Evolutionary conservation across 305 asterid genomes (phyloP).

Genomic region (Solanum hybrid): DNA sequence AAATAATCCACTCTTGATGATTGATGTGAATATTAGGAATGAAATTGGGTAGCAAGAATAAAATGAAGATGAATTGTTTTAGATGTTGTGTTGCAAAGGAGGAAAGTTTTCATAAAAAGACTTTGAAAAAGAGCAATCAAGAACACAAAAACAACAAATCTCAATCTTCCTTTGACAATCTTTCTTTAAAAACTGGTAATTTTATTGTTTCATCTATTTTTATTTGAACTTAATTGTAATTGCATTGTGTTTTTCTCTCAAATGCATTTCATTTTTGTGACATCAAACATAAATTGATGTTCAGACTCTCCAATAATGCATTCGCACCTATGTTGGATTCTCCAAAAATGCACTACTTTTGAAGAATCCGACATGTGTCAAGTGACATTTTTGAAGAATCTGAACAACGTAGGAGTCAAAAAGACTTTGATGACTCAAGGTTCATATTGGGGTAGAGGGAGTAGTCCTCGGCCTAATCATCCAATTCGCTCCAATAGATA

Average conservation of each 20-base stretch:
- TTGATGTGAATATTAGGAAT: neutral
- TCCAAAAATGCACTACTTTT: neutral
- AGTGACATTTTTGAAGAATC: neutral
- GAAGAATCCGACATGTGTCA: neutral
- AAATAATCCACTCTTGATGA: neutral
- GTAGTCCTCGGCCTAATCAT: neutral
- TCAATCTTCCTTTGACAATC: slow-evolving; percentile 23
- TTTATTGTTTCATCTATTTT: neutral
- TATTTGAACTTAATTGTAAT: neutral
- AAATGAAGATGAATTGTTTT: slow-evolving; percentile 32
- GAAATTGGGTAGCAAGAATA: neutral
- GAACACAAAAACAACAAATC: slow-evolving; percentile 24
- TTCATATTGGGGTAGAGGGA: neutral
- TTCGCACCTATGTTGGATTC: neutral
- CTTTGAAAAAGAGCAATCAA: slow-evolving; percentile 28
- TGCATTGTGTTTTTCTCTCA: neutral
- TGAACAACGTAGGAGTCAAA: neutral
- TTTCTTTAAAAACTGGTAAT: slow-evolving; percentile 39
- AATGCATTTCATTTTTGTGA: neutral
- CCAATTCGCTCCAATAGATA: neutral
- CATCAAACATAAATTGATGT: neutral
- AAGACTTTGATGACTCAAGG: neutral
- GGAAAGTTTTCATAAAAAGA: slow-evolving; percentile 12
- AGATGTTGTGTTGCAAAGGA: slow-evolving; percentile 27
- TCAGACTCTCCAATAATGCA: neutral